These are phyloP conservation scores for Solanum chiquidenum DNA, from an alignment of 257 asterid genomes.

Conservation along the genomic window DNA sequence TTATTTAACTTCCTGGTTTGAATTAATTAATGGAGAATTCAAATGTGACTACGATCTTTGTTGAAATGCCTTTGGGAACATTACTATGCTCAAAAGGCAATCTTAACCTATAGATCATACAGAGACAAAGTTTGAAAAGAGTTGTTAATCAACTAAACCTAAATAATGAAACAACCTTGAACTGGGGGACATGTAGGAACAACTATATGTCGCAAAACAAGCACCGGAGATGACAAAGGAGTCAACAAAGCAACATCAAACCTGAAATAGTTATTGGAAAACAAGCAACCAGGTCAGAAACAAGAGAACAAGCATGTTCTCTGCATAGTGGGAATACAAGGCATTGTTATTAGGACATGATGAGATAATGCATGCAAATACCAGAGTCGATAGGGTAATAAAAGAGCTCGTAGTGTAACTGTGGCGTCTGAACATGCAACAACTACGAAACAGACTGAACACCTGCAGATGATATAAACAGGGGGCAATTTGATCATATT, in stretches of 20 bases:
- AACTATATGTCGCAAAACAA: slow-evolving; percentile 67
- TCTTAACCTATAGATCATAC: background rate
- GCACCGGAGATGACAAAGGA: slow-evolving; percentile 63
- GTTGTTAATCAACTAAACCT: background rate
- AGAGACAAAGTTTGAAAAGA: background rate
- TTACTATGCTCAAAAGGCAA: background rate
- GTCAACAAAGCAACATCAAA: slow-evolving; percentile 70
- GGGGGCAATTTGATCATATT: background rate
- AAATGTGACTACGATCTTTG: background rate
- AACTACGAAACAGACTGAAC: slow-evolving; percentile 61
- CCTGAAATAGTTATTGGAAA: slow-evolving; percentile 40
- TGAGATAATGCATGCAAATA: slow-evolving; percentile 9
- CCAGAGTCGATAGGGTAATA: slow-evolving; percentile 82
- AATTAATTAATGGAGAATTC: background rate
- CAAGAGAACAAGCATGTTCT: background rate
- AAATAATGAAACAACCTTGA: slow-evolving; percentile 37
- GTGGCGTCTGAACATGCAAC: slow-evolving; percentile 97
- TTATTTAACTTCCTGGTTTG: background rate
- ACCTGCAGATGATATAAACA: slow-evolving; percentile 38
- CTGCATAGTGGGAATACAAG: background rate
- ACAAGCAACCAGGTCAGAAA: slow-evolving; percentile 10
- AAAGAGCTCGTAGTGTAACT: slow-evolving; percentile 73
- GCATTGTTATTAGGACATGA: background rate
- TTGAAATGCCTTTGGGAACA: background rate
- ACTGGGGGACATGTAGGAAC: slow-evolving; percentile 35